Conservation (phyloP, 1,284 basidiomycete species). For the Paramarasmius palmivorus region DNA sequence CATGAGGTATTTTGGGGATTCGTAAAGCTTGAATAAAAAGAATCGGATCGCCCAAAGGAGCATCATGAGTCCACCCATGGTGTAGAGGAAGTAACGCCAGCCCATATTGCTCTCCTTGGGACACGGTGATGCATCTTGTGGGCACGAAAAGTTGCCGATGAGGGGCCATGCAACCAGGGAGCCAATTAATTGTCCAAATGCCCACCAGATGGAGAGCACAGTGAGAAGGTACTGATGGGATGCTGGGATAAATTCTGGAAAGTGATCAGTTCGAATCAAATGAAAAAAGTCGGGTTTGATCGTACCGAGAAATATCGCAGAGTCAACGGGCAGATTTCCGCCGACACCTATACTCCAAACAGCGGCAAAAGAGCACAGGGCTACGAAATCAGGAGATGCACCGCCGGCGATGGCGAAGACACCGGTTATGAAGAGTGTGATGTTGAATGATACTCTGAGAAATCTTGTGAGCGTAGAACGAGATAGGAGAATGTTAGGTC, state of each 20-base stretch:
- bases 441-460: conserved; percentile 58
- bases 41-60: conserved; percentile 69
- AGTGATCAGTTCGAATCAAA: background rate
- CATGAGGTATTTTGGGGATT: conserved; percentile 80
- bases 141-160: conserved; percentile 49
- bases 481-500: conserved; percentile 14
- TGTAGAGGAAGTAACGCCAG: conserved; percentile 75
- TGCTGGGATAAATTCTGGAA: conserved; percentile 63
- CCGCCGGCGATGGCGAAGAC: conserved; percentile 54
- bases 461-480: background rate
- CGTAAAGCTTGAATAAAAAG: conserved; percentile 72
- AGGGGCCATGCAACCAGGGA: conserved; percentile 60
- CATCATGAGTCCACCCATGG: conserved; percentile 69
- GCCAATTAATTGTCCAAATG: conserved; percentile 62
- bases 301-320: conserved; percentile 61
- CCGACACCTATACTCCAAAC: conserved; percentile 49
- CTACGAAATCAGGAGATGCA: conserved; percentile 41
- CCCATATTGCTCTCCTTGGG: conserved; percentile 52
- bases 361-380: conserved; percentile 46
- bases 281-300: background rate
- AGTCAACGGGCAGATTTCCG: conserved; percentile 62
- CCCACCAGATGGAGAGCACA: conserved; percentile 72
- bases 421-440: conserved; percentile 60
- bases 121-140: conserved; percentile 32
- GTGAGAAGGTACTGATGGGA: conserved; percentile 72